Base-by-base conservation (phyloP, 2,329 filamentous ascomycete genomes). In the Claviceps spartinae region DNA sequence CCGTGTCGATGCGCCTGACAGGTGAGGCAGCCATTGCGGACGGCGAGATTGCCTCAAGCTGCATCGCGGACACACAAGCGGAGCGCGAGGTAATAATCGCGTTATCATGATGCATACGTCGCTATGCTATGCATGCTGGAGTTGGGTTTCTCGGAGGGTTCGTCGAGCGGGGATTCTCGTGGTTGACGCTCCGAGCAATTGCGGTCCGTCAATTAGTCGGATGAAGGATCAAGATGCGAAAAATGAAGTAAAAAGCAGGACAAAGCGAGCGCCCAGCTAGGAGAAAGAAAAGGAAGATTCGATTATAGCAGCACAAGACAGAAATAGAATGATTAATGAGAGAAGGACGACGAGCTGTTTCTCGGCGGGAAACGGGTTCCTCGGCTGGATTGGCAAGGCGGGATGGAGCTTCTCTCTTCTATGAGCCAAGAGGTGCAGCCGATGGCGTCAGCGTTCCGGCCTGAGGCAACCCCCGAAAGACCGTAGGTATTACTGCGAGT, bases 81-180 rank as follows among this genome's bases (percentile, higher is more conserved):
- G 54, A 50, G 63, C 59, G 52, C 67, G 63, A 46, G 59, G 57
- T 6, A 67, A 54, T 48, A 69, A 57, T 63, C 67, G 65, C 54
- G 65, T 59, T 52, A 69, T 66, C 67, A 70, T 69, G 45, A 57
- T 63, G 16, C 16, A 36, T 24, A 7, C 41, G 24, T 14, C 34
- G 45, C 22, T 37, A 34, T 14, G 47, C 18, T n/a, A 22, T 34
- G 42, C 51, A 53, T 53, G 37, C 34, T 46, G 51, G 30, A 13
- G 4, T 34, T 34, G 9, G 30, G 30, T 11, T 34, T 34, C 3
- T 34, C 9, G 30, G 30, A 1, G 30, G 2, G 9, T 40, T 37
- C 11, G n/a, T 47, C 45, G 43, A n/a, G 22, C n/a, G 47, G 34
- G 37, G 45, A 22, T 34, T 22, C n/a, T 34, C 24, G 24, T 4